These are phyloP conservation scores for Fusarium sambucinum DNA, from an alignment of 2,329 filamentous ascomycete genomes.

Conservation along the genomic window DNA sequence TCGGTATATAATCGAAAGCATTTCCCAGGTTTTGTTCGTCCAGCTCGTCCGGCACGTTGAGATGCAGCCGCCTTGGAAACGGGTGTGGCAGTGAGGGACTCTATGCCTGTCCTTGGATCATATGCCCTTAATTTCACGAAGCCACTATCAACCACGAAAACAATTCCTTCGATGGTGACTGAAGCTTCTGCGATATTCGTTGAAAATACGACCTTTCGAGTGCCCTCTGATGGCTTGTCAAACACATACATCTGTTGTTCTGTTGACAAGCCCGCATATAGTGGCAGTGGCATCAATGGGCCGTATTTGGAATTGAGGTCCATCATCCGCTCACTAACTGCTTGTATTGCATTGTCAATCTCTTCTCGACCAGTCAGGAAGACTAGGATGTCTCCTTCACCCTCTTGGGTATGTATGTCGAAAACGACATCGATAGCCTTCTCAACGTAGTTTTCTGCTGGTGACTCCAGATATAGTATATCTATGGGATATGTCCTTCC, in stretches of 20 bases:
- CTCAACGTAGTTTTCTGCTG: slow-evolving; percentile 88
- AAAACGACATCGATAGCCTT: slow-evolving; percentile 85
- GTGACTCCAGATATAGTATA: slow-evolving; percentile 80
- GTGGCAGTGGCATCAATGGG: slow-evolving; percentile 67
- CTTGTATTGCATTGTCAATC: slow-evolving; percentile 85
- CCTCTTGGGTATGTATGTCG: slow-evolving; percentile 85
- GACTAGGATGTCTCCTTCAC: slow-evolving; percentile 86
- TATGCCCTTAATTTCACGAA: slow-evolving; percentile 92
- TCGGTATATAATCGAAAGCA: slow-evolving; percentile 95
- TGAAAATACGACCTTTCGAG: slow-evolving; percentile 89
- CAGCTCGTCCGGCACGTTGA: slow-evolving; percentile 90
- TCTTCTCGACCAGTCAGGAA: slow-evolving; percentile 95
- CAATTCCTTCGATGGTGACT: slow-evolving; percentile 91
- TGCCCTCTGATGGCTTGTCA: slow-evolving; percentile 82
- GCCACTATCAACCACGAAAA: slow-evolving; percentile 90
- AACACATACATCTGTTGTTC: slow-evolving; percentile 98
- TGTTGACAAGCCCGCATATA: slow-evolving; percentile 89
- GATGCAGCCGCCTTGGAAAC: slow-evolving; percentile 93
- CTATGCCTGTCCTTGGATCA: slow-evolving; percentile 86
- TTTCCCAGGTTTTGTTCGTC: slow-evolving; percentile 89
- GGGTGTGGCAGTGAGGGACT: slow-evolving; percentile 83
- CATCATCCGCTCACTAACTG: slow-evolving; percentile 78
- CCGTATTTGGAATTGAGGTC: slow-evolving; percentile 61
- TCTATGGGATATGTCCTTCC: slow-evolving; percentile 92
- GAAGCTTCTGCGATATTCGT: slow-evolving; percentile 98